Percentiles rank a stretch among this genome's conserved stretches.
These are phyloP conservation scores for Rhodotorula babjevae DNA, from an alignment of 768 basidiomycete genomes.

Conservation along the genomic window DNA sequence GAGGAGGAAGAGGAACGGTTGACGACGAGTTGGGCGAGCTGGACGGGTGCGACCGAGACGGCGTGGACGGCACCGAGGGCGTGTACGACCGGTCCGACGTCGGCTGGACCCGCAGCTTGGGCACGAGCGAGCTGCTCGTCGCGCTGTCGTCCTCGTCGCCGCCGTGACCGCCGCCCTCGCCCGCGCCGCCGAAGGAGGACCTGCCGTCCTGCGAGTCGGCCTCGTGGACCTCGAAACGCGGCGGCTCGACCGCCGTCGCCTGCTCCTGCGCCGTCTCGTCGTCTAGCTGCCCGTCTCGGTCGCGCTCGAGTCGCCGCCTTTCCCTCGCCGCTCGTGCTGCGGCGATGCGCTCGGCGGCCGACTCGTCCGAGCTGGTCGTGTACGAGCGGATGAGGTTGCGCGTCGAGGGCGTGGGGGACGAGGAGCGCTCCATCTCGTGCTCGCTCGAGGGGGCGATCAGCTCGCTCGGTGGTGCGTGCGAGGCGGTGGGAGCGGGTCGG, in stretches of 20 bases:
- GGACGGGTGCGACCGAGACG: not conserved
- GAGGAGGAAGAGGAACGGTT: not conserved
- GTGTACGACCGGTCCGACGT: conserved; percentile 28
- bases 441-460: not conserved
- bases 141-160: not conserved
- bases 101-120: conserved; percentile 14
- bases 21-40: not conserved
- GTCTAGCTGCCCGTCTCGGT: not conserved
- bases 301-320: not conserved
- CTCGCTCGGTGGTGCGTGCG: too few species aligned
- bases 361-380: conserved; percentile 11
- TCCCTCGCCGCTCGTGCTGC: conserved; percentile 18
- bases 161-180: not conserved
- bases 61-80: conserved; percentile 13
- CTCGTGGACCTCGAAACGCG: not conserved
- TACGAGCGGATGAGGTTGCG: conserved; percentile 19
- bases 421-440: not conserved
- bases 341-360: conserved; percentile 18
- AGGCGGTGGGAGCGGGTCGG: too few species aligned
- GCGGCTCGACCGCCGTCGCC: too few species aligned
- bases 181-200: not conserved
- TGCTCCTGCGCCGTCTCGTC: not conserved
- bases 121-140: not conserved
- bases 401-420: not conserved
- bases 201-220: not conserved